Percentiles rank a stretch among this genome's conserved stretches.
phyloP scores from a whole-genome alignment of 106 monocot genomes.

The Amphibolis antarctica region DNA sequence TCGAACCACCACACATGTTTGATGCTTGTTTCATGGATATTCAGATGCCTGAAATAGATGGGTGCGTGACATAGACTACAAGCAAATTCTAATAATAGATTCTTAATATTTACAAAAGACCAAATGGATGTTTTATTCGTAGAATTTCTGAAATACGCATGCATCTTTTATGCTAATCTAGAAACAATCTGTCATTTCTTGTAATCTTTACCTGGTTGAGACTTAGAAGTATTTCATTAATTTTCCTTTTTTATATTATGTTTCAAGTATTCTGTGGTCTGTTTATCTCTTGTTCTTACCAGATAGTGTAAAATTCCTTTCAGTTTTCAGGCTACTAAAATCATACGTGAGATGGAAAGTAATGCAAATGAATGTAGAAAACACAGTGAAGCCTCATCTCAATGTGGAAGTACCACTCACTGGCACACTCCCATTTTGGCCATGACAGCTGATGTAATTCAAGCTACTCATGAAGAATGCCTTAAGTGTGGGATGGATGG shows the following conservation, averaged over 20 bases:
- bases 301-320: background rate
- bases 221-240: background rate
- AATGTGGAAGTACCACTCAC: constrained; percentile 24
- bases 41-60: constrained; percentile 88
- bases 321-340: constrained; percentile 86
- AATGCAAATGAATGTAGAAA: constrained; percentile 39
- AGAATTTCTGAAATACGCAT: too few species aligned
- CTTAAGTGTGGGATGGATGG: constrained; percentile 89
- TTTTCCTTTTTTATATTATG: background rate
- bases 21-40: constrained; percentile 93
- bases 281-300: too few species aligned
- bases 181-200: background rate
- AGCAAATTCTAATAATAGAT: background rate
- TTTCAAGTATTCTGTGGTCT: background rate
- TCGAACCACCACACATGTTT: constrained; percentile 61
- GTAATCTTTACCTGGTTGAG: constrained; percentile 2
- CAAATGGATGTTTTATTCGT: background rate
- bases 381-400: constrained; percentile 30
- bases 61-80: constrained; percentile 18
- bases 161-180: background rate
- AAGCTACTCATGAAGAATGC: constrained; percentile 89
- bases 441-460: constrained; percentile 99
- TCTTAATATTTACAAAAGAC: background rate
- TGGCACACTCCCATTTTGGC: constrained; percentile 87
- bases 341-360: constrained; percentile 66